A percentile compares a stretch with the other conserved stretches of the same genome.
Evolutionary conservation across 2,329 filamentous ascomycete species (phyloP).

Genomic region (Diaporthe sp.): DNA sequence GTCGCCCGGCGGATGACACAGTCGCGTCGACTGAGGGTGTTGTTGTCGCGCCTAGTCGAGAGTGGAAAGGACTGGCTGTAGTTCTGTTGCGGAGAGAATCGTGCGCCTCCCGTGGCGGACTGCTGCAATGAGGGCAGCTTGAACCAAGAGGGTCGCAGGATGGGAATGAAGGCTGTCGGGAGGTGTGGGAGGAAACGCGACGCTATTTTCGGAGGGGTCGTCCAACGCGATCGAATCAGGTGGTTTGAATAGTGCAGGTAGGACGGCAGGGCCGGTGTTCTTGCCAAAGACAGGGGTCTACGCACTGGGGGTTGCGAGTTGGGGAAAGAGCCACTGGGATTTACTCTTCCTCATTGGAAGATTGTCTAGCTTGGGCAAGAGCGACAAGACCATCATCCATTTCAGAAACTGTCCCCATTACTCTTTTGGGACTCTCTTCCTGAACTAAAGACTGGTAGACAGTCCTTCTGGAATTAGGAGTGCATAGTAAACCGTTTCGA

Average conservation of each 20-base stretch:
- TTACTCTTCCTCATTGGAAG: neutral
- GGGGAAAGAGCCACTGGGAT: too few species aligned
- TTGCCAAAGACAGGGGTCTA: constrained; percentile 7
- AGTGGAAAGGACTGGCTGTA: neutral
- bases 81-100: neutral
- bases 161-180: neutral
- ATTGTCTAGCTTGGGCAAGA: neutral
- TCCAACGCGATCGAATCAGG: constrained; percentile 31
- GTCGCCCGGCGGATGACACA: neutral
- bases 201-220: constrained; percentile 37
- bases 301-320: neutral
- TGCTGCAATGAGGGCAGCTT: constrained; percentile 25
- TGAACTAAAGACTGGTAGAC: too few species aligned
- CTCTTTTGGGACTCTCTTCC: too few species aligned
- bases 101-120: constrained; percentile 23
- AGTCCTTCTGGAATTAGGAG: too few species aligned
- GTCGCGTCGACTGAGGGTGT: constrained; percentile 9
- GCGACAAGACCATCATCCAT: too few species aligned
- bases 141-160: constrained; percentile 22
- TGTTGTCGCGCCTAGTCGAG: neutral
- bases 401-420: too few species aligned
- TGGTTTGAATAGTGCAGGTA: constrained; percentile 34
- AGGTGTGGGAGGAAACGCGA: constrained; percentile 30
- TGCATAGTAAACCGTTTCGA: too few species aligned
- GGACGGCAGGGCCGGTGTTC: constrained; percentile 10